Evolutionary conservation across 768 basidiomycete species (phyloP), one percentile per base, ranked within the genome.

Genomic region (Termitomyces sp.): DNA sequence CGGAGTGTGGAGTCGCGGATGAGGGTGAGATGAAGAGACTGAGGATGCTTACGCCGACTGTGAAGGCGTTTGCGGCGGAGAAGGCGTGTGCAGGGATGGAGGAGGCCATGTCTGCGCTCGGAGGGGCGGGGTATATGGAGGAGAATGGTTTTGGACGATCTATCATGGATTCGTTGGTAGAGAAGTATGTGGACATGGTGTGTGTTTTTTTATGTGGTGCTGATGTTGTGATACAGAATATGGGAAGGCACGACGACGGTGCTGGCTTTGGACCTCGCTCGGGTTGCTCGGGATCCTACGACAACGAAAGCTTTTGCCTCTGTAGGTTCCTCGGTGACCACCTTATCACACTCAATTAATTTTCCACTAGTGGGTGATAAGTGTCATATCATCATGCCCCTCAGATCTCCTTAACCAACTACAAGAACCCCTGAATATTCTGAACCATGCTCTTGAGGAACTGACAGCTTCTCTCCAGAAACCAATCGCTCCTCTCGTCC

Each of bases 41-140:
- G 64, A 77, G 89, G 60, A 74, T 91, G 66, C 67, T 92, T 56
- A 91, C 88, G 0, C 87, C 89, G 10, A 81, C 85, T 3, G 77
- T 81, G 34, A 92, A 92, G 70, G 87, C 86, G 0, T 92, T 88
- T 69, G 79, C 81, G 10, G 83, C 89, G 10, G 84, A 88, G 65
- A 85, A 85, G 63, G 84, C 85, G 0, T 80, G 79, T 56, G 68
- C 78, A 0, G 87, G 83, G 2, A 86, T 92, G 77, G 87, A 89
- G 62, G 87, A 91, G 65, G 82, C 87, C 38, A 92, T 92, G 89
- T 76, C 84, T 37, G 77, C 84, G 5, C 73, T 92, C 2, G 91
- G 91, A 29, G 90, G 90, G 1, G 85, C 87, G 52, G 91, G 91
- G 0, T 93, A 92, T 67, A 92, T 92, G 89, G 87, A 89, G 65